Evolutionary conservation across 768 basidiomycete genomes (phyloP).

Genomic region (Pleurotus tuber-regium): DNA sequence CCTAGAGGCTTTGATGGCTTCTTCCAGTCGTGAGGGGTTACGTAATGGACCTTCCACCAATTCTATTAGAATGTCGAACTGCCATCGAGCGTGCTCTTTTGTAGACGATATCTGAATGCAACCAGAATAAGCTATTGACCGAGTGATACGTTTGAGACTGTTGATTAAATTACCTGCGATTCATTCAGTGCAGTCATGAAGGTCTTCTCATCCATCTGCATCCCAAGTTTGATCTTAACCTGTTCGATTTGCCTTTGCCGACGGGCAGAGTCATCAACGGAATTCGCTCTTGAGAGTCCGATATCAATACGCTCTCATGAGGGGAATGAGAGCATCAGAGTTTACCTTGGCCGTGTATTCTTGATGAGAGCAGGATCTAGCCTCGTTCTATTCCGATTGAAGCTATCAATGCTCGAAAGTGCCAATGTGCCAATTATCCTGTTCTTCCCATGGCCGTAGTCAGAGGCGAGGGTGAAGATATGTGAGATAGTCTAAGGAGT

Average conservation of each 20-base stretch:
- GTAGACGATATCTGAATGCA: constrained; percentile 71
- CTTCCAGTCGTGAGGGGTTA: constrained; percentile 90
- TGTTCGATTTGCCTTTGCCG: constrained; percentile 91
- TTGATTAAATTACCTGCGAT: constrained; percentile 59
- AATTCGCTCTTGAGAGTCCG: constrained; percentile 56
- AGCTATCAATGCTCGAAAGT: constrained; percentile 85
- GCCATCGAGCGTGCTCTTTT: constrained; percentile 92
- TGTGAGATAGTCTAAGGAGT: constrained; percentile 68
- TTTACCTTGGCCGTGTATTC: constrained; percentile 62
- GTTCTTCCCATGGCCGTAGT: constrained; percentile 74
- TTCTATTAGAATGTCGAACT: constrained; percentile 84
- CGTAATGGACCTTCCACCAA: constrained; percentile 90
- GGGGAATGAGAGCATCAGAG: no score
- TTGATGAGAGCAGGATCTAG: constrained; percentile 57
- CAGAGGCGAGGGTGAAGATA: constrained; percentile 81
- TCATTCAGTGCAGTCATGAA: constrained; percentile 86
- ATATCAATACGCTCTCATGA: no score
- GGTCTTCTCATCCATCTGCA: constrained; percentile 94
- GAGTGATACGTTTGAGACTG: no score
- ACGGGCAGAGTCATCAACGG: constrained; percentile 80
- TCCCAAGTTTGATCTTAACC: constrained; percentile 81
- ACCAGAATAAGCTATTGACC: not conserved
- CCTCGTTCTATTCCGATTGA: constrained; percentile 84
- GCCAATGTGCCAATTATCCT: constrained; percentile 83
- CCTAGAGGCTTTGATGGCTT: constrained; percentile 86